Percentiles rank a stretch among this genome's conserved stretches.
Conservation (phyloP, 805 yeast species). For the Metschnikowia baotianmanensis region DNA sequence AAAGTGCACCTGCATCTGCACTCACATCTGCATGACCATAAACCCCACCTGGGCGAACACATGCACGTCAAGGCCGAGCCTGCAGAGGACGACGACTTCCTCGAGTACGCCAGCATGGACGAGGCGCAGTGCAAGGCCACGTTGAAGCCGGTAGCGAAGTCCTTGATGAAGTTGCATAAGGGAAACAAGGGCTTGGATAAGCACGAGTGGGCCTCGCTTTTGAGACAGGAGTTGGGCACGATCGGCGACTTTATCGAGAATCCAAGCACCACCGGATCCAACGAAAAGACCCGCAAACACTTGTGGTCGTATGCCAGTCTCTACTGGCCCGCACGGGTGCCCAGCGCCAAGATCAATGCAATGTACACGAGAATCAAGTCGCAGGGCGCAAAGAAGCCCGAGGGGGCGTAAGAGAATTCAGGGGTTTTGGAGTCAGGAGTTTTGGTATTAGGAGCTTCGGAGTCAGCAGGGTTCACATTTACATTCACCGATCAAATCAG, state of each 20-base stretch:
- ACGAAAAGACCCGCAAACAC: constrained; percentile 52
- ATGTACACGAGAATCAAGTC: constrained; percentile 68
- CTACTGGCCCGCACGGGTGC: constrained; percentile 88
- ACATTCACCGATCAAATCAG: too few species aligned
- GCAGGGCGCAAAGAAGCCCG: constrained; percentile 15
- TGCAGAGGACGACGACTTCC: constrained; percentile 27
- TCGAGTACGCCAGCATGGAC: constrained; percentile 77
- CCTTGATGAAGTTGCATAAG: constrained; percentile 62
- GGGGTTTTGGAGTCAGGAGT: too few species aligned
- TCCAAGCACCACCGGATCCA: constrained; percentile 23
- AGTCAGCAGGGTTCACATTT: too few species aligned
- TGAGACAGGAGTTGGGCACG: constrained; percentile 63
- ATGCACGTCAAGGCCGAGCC: constrained; percentile 20
- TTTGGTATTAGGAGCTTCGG: too few species aligned
- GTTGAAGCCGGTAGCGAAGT: constrained; percentile 64
- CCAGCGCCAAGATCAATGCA: constrained; percentile 64
- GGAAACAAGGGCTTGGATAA: constrained; percentile 75
- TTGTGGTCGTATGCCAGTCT: constrained; percentile 81
- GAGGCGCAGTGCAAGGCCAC: constrained; percentile 61
- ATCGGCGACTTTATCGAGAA: constrained; percentile 71
- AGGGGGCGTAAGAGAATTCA: background rate
- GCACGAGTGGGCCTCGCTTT: constrained; percentile 70
- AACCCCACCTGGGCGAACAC: constrained; percentile 14
- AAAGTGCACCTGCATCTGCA: too few species aligned
- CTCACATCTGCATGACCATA: too few species aligned